Evolutionary conservation across 805 yeast genomes (phyloP), one percentile per base, ranked within the genome.

Genomic region (Candida suzukii): DNA sequence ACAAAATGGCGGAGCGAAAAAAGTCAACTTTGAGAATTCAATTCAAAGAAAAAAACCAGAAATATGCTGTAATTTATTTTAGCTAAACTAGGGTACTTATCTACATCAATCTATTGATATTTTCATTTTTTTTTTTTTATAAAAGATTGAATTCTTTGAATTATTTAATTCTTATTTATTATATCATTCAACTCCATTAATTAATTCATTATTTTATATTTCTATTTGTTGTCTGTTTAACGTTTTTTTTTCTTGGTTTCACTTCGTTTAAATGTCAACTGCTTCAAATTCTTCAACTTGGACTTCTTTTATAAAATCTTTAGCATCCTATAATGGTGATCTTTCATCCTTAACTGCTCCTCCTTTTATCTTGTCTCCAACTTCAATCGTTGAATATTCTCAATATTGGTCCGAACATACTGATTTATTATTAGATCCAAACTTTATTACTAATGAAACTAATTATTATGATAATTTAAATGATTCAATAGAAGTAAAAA

Each of bases 361-460:
- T 17, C 97, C 98, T 9, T 93, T 91, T 66, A 93, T 93, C 49
- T 71, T 93, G 49, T 87, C 96, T 4, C 88, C 96, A 20, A 81
- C 85, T 6, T 90, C 97, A 2, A 71, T 88, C 52, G 78, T 78
- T 27, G 99, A 93, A 67, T 93, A 86, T 64, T 84, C 96, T 19
- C 91, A 87, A 61, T 93, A 87, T 66, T 93, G 99, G 97, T 87
- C 88, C 37, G 96, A 90, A 58, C 91, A 87, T 56, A 88, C 90
- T 19, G 91, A 86, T 47, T 70, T 88, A 47, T 75, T 93, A 42
- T 63, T 88, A 41, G 90, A 77, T 29, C 90, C 97, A 27, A 73
- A 71, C 47, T 70, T 70, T 46, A 68, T 76, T 41, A 7, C 3
- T 31, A 14, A 17, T 3, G 43, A 43, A 10, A 61, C 58, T 32